These are phyloP conservation scores for Pyrenochaeta sp. DNA, from an alignment of 2,329 filamentous ascomycete genomes.

Conservation along the genomic window DNA sequence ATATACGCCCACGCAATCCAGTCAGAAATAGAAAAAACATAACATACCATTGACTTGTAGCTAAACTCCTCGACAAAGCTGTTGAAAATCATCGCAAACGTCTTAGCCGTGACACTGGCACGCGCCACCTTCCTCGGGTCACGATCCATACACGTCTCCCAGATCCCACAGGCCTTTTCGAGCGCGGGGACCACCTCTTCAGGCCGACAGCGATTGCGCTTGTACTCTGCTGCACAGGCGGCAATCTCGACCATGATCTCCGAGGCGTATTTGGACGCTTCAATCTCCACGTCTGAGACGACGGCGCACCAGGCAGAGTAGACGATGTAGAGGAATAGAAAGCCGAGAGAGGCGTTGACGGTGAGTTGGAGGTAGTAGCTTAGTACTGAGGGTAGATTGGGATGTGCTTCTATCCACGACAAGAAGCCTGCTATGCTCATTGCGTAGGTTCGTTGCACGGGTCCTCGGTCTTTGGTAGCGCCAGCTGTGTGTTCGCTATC, in stretches of 20 bases:
- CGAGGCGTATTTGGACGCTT: constrained; percentile 72
- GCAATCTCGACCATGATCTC: constrained; percentile 77
- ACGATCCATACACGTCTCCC: constrained; percentile 87
- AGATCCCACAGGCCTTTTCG: constrained; percentile 75
- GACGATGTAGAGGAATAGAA: constrained; percentile 69
- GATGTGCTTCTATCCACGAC: constrained; percentile 70
- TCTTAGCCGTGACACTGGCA: constrained; percentile 83
- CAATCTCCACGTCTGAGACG: constrained; percentile 76
- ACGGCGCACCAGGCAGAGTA: constrained; percentile 76
- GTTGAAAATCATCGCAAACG: constrained; percentile 92
- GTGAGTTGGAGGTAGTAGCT: constrained; percentile 72
- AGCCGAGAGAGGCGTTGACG: constrained; percentile 71
- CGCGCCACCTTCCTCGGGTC: constrained; percentile 81
- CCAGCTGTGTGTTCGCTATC: constrained; percentile 35
- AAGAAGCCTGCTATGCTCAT: constrained; percentile 60
- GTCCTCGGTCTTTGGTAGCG: constrained; percentile 11
- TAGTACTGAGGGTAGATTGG: constrained; percentile 70
- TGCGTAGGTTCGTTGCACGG: constrained; percentile 28
- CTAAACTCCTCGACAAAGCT: constrained; percentile 91
- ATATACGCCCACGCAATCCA: too few species aligned
- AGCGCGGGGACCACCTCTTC: constrained; percentile 76
- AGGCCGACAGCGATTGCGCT: constrained; percentile 76
- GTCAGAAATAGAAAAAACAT: constrained; percentile 7
- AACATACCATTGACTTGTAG: constrained; percentile 76
- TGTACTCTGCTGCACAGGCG: constrained; percentile 76